Evolutionary conservation across 345 rosid genomes (phyloP), one percentile per base, ranked within the genome.

Genomic region (Syzygium grande): DNA sequence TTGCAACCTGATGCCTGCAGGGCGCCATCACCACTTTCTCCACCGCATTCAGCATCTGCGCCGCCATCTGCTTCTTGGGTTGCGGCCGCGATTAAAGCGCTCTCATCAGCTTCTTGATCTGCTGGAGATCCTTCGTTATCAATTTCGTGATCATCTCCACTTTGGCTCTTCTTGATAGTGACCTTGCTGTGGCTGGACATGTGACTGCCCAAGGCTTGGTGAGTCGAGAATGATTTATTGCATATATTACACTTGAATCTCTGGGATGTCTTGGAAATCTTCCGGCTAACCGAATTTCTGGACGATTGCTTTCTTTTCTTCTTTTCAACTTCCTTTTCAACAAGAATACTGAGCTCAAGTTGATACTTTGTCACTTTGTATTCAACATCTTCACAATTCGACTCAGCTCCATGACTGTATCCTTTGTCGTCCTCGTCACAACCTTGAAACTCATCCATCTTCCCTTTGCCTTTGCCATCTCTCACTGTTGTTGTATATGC

Each of bases 121-220:
- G 49, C 27, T 21, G 25, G 49, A 25, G 65, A 23, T 73, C 68
- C 27, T 65, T 65, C 59, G 9, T 53, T 21, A 54, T 78, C 12
- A n/a, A 7, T 52, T 65, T 65, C 59, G 9, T 53, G 29, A 54
- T 78, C 12, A n/a, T 12, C 52, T 53, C 51, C 46, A 49, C 63
- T 86, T 51, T 6, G 43, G 14, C 52, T 55, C 84, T 52, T 85
- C 34, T 52, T 16, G 65, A 84, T 68, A 91, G 86, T 90, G 88
- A 51, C 63, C 87, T 91, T 94, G 90, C 89, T 94, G 87, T 92
- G 95, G 59, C 96, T 94, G 14, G 94, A 92, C 83, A 90, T 88
- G 68, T 94, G 95, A 73, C 96, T 94, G 51, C 94, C 96, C 19
- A 92, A 90, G 38, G 93, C 95, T 86, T 92, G 96, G 79, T 92